Evolutionary conservation across 2,329 filamentous ascomycete species (phyloP).

Genomic region (Epichloe elymi): DNA sequence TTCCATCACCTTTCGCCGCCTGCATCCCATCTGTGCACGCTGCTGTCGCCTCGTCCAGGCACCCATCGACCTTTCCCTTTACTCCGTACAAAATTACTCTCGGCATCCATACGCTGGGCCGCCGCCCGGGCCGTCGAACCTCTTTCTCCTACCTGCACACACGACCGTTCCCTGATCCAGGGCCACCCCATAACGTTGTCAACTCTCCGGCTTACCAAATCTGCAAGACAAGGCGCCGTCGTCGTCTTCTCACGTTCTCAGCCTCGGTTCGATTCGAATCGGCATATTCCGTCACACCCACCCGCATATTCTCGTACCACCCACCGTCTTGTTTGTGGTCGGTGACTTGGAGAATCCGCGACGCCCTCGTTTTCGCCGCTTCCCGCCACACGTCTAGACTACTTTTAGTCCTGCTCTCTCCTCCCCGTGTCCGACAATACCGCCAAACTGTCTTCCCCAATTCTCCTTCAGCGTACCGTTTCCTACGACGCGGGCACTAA

Average conservation of each 20-base stretch:
- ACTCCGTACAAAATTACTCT: conserved; percentile 2
- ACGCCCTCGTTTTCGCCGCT: conserved; percentile 2
- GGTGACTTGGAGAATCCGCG: conserved; percentile 2
- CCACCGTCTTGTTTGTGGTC: not conserved
- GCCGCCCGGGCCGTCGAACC: not conserved
- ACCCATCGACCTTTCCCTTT: not conserved
- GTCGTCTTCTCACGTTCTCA: not conserved
- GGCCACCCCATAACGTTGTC: not conserved
- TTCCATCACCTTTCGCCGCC: conserved; percentile 3
- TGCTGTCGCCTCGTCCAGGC: conserved; percentile 3
- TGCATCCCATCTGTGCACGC: conserved; percentile 1
- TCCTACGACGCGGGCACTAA: conserved; percentile 79
- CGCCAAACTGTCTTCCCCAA: conserved; percentile 90
- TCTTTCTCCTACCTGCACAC: not conserved
- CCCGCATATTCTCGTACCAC: not conserved
- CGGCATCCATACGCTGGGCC: conserved; percentile 4
- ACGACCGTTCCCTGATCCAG: not conserved
- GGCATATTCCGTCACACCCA: not conserved
- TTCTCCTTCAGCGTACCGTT: conserved; percentile 78
- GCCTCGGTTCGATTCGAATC: not conserved
- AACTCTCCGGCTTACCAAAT: not conserved
- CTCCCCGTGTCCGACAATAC: conserved; percentile 41
- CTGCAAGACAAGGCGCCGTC: not conserved
- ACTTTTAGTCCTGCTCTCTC: conserved; percentile 6
- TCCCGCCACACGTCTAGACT: conserved; percentile 5